phyloP scores from a whole-genome alignment of 1,284 basidiomycete species.

The Pseudozyma tsukubaensis region DNA sequence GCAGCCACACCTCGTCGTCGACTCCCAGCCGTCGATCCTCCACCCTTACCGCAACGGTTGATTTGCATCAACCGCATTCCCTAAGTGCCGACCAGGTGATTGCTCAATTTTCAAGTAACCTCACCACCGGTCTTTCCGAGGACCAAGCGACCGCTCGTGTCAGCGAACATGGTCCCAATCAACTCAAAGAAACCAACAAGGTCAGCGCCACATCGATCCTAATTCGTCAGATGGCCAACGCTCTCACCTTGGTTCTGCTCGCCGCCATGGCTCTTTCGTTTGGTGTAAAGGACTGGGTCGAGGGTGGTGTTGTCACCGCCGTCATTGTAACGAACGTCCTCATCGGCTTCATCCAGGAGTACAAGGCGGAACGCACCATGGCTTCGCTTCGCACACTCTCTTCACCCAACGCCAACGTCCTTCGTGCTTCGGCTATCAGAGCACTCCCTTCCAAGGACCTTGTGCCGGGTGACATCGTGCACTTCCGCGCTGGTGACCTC shows the following conservation, averaged over 20 bases:
- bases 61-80: conserved; percentile 63
- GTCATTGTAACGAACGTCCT: conserved; percentile 69
- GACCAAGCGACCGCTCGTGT: conserved; percentile 43
- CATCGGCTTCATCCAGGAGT: conserved; percentile 64
- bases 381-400: conserved; percentile 60
- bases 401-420: conserved; percentile 57
- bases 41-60: conserved; percentile 51
- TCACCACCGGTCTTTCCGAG: conserved; percentile 45
- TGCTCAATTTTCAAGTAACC: conserved; percentile 45
- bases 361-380: conserved; percentile 63
- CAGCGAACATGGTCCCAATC: conserved; percentile 49
- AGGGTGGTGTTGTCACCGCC: conserved; percentile 76
- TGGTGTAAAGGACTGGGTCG: conserved; percentile 73
- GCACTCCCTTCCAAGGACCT: conserved; percentile 38
- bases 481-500: conserved; percentile 58
- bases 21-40: conserved; percentile 46
- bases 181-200: conserved; percentile 53
- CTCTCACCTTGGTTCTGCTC: conserved; percentile 69
- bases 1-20: conserved; percentile 24
- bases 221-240: conserved; percentile 62
- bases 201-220: conserved; percentile 59
- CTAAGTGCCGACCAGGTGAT: conserved; percentile 46
- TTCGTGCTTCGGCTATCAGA: conserved; percentile 42
- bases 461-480: conserved; percentile 73
- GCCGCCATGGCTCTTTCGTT: conserved; percentile 76